A percentile compares a stretch with the other conserved stretches of the same genome.
Conservation (phyloP, 1,139 yeast genomes). For the Kluyveromyces sp. region DNA sequence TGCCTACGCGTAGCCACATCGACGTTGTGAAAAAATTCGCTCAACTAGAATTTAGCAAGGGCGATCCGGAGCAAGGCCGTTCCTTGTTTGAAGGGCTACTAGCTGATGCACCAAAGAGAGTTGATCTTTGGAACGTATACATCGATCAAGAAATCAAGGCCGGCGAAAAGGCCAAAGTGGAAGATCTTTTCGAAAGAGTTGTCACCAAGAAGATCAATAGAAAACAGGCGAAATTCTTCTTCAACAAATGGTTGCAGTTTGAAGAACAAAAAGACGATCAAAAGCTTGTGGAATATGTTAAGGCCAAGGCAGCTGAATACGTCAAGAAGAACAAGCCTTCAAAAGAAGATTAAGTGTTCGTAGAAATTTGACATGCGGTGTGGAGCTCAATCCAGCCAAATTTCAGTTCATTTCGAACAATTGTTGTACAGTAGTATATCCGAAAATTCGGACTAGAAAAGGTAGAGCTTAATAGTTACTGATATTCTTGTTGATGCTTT, state of each 20-base stretch:
- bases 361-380: too few relatives aligned
- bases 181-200: conserved; percentile 77
- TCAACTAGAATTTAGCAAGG: conserved; percentile 75
- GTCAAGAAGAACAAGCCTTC: conserved; percentile 33
- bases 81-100: conserved; percentile 88
- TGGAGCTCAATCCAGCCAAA: background rate
- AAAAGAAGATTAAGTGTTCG: conserved; percentile 5
- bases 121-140: conserved; percentile 92
- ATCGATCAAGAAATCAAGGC: conserved; percentile 83
- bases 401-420: background rate
- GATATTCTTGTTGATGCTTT: too few relatives aligned
- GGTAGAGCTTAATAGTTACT: too few relatives aligned
- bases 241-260: conserved; percentile 80
- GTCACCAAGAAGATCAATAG: conserved; percentile 60
- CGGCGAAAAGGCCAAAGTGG: conserved; percentile 56
- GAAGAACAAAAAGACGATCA: conserved; percentile 68
- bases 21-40: conserved; percentile 85
- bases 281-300: conserved; percentile 73
- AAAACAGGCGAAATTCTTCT: conserved; percentile 92
- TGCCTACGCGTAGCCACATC: conserved; percentile 72
- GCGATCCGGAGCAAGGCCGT: conserved; percentile 91
- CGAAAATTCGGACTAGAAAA: background rate
- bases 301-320: conserved; percentile 84
- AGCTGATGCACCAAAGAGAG: conserved; percentile 84
- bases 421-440: background rate